Evolutionary conservation across 768 basidiomycete species (phyloP), one percentile per base, ranked within the genome.

Genomic region (Tricholoma saponaceum): DNA sequence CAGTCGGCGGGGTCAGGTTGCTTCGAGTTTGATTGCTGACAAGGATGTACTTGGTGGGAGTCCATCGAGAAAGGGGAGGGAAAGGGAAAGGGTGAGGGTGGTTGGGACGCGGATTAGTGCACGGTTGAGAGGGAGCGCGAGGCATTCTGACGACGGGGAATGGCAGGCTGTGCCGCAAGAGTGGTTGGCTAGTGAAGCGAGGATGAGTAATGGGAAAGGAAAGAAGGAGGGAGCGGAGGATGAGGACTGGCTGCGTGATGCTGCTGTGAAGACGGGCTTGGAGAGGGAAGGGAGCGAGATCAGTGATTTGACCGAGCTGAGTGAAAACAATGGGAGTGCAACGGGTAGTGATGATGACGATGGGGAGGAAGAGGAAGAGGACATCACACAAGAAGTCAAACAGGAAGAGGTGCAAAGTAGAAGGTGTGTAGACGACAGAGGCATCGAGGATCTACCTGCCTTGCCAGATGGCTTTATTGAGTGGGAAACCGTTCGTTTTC

Each of bases 121-220:
- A 1, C 78, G 90, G 41, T 68, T 92, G 58, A 76, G 87, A 44
- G 85, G 84, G 14, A 57, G 73, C 4, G 65, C 68, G 41, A 76
- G 81, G 25, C 84, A 84, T 5, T 84, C 80, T 3, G 68, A 72
- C 43, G 78, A 82, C n/a, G 85, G 84, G 3, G 86, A 83, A 62
- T 93, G 90, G 92, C 89, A 93, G 70, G 76, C 82, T 56, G 80
- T 93, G 23, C 92, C 91, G 0, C 80, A 85, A 8, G 90, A 90
- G 64, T 92, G 90, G 90, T 65, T 87, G 58, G 66, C 77, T 57
- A 58, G 51, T 14, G 60, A 26, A 3, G 52, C 35, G 8, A 35
- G 22, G n/a, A 37, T n/a, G 12, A 39, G 8, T 28, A 47, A 55
- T 62, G 66, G 18, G 14, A 54, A 44, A 23, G 12, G 49, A 50